phyloP scores from a whole-genome alignment of 78 protist genomes.

The Dictyostelium intermedium region DNA sequence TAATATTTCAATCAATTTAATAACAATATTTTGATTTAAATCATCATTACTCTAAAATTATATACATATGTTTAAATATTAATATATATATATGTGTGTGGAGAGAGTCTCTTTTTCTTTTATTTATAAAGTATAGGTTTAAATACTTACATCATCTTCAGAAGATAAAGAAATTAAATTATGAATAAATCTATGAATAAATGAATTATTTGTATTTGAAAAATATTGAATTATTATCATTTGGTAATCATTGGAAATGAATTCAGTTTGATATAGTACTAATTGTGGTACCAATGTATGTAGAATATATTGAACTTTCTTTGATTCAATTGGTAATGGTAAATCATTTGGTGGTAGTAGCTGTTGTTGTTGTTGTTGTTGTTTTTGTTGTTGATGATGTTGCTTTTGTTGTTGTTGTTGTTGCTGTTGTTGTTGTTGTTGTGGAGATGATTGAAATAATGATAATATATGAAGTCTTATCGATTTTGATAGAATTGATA shows the following conservation, averaged over 20 bases:
- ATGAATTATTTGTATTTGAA: slow-evolving; percentile 2
- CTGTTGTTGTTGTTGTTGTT: neutral
- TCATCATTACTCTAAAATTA: neutral
- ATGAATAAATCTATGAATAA: slow-evolving; percentile 17
- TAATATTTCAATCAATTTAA: slow-evolving; percentile 9
- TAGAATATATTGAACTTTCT: neutral
- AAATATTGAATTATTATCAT: neutral
- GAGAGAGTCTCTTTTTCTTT: too few species aligned
- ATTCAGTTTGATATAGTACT: slow-evolving; percentile 7
- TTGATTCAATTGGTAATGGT: slow-evolving; percentile 6
- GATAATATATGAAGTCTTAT: slow-evolving; percentile 17
- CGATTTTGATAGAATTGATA: neutral
- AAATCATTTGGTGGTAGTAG: neutral
- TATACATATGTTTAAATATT: too few species aligned
- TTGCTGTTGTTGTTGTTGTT: neutral
- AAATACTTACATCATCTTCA: neutral
- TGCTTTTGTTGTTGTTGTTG: neutral
- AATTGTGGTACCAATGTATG: slow-evolving; percentile 13
- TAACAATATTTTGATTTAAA: neutral
- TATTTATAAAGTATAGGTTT: too few species aligned
- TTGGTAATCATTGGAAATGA: slow-evolving; percentile 14
- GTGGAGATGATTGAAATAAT: neutral
- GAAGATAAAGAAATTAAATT: slow-evolving; percentile 19
- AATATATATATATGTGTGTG: too few species aligned
- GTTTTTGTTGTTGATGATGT: neutral